These are phyloP conservation scores for Tremella yokohamensis DNA, from an alignment of 768 basidiomycete species.

Conservation along the genomic window DNA sequence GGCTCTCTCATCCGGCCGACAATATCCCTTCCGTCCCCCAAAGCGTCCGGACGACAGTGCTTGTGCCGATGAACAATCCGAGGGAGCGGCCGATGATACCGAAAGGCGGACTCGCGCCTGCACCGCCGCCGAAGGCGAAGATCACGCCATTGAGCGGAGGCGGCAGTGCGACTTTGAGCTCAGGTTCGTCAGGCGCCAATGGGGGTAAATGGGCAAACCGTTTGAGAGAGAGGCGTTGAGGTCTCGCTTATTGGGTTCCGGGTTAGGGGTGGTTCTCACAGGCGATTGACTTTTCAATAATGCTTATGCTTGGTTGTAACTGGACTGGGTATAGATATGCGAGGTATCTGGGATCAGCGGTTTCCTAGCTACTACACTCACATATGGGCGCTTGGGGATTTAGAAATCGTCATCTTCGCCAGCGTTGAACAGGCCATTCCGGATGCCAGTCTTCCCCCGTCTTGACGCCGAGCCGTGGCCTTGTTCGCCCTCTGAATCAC, in stretches of 20 bases:
- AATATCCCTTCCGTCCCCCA: slow-evolving; percentile 8
- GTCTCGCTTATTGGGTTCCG: not conserved
- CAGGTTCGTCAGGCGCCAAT: slow-evolving; percentile 3
- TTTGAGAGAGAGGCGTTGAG: not conserved
- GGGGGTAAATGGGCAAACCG: not conserved
- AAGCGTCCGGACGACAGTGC: slow-evolving; percentile 7
- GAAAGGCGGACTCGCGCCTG: slow-evolving; percentile 18
- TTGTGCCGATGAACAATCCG: slow-evolving; percentile 23
- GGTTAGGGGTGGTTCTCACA: too few relatives aligned
- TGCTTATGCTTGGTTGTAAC: not conserved
- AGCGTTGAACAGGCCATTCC: slow-evolving; percentile 31
- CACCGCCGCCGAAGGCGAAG: slow-evolving; percentile 23
- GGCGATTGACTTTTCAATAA: slow-evolving; percentile 1
- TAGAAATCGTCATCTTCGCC: slow-evolving; percentile 25
- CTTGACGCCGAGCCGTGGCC: slow-evolving; percentile 26
- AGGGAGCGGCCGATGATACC: slow-evolving; percentile 33
- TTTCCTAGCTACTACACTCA: not conserved
- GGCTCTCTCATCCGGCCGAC: slow-evolving; percentile 13
- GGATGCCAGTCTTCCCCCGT: slow-evolving; percentile 36
- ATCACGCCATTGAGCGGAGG: slow-evolving; percentile 3
- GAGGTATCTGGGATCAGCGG: not conserved
- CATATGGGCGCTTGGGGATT: not conserved
- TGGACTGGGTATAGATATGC: not conserved
- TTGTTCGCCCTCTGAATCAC: slow-evolving; percentile 27
- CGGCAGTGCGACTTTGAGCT: slow-evolving; percentile 4